Conservation (phyloP, 768 basidiomycete genomes). For the Tephrocybe sp. region DNA sequence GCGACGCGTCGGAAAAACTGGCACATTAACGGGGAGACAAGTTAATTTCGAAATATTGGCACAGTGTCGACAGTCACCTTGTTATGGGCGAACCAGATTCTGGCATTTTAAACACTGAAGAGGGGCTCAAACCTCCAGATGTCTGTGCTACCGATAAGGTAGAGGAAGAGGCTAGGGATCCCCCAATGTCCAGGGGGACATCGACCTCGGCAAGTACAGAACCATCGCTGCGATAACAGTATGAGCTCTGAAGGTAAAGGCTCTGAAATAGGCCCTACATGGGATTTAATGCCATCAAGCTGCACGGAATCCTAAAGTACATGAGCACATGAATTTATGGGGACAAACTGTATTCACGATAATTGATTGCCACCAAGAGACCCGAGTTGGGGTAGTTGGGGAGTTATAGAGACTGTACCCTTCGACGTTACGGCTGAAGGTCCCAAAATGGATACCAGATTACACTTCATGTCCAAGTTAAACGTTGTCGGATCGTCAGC, state of each 20-base stretch:
- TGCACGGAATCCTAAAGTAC: not conserved
- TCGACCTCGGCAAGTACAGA: not conserved
- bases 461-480: not conserved
- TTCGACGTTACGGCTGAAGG: not conserved
- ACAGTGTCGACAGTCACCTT: too few relatives aligned
- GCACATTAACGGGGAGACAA: too few relatives aligned
- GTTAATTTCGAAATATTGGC: too few relatives aligned
- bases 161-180: not conserved
- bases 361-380: not conserved
- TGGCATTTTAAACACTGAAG: not conserved
- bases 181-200: not conserved
- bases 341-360: not conserved
- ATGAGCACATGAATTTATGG: not conserved
- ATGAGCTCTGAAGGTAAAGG: not conserved
- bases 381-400: not conserved
- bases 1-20: too few relatives aligned
- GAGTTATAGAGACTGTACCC: not conserved
- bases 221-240: not conserved
- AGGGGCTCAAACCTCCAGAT: not conserved
- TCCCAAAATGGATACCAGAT: not conserved
- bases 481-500: conserved; percentile 4
- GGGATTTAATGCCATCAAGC: not conserved
- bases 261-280: not conserved
- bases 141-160: not conserved
- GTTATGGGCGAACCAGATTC: too few relatives aligned